Conservation (phyloP, 345 rosid genomes). For the Camelina sativa region DNA sequence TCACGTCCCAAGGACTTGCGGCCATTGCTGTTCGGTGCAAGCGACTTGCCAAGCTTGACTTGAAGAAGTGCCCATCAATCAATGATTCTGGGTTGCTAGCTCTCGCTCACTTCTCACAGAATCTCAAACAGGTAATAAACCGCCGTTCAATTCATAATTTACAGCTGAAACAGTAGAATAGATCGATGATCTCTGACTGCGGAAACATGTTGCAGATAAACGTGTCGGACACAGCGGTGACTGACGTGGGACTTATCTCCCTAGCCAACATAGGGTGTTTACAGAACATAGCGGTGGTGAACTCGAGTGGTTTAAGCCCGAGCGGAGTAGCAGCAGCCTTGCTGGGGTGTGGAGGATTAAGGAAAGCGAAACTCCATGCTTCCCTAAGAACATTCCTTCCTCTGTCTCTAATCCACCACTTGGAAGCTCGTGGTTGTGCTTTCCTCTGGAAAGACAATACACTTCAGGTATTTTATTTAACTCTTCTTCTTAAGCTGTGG, state of each 20-base stretch:
- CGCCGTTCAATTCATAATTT: background rate
- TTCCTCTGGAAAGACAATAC: constrained; percentile 53
- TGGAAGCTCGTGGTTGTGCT: constrained; percentile 50
- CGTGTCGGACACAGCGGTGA: constrained; percentile 54
- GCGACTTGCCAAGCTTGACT: constrained; percentile 49
- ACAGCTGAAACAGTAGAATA: background rate
- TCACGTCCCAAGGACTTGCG: constrained; percentile 49
- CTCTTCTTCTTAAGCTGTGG: background rate
- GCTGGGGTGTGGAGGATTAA: constrained; percentile 50
- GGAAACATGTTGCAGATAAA: constrained; percentile 47
- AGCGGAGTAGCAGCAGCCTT: constrained; percentile 56
- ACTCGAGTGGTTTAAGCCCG: constrained; percentile 46
- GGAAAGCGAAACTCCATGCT: constrained; percentile 55
- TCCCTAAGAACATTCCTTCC: constrained; percentile 46
- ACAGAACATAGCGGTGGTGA: constrained; percentile 52
- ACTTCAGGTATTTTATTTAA: constrained; percentile 41
- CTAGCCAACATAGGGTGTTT: constrained; percentile 49
- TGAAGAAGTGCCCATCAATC: constrained; percentile 52
- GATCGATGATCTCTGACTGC: constrained; percentile 1
- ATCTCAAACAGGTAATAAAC: constrained; percentile 49
- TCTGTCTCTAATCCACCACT: constrained; percentile 37
- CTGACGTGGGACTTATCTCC: constrained; percentile 49
- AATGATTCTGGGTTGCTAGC: constrained; percentile 52
- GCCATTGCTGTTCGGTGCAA: constrained; percentile 50
- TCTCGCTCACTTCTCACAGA: constrained; percentile 51